Conservation (phyloP, 805 yeast species). For the Metschnikowia kofuensis region DNA sequence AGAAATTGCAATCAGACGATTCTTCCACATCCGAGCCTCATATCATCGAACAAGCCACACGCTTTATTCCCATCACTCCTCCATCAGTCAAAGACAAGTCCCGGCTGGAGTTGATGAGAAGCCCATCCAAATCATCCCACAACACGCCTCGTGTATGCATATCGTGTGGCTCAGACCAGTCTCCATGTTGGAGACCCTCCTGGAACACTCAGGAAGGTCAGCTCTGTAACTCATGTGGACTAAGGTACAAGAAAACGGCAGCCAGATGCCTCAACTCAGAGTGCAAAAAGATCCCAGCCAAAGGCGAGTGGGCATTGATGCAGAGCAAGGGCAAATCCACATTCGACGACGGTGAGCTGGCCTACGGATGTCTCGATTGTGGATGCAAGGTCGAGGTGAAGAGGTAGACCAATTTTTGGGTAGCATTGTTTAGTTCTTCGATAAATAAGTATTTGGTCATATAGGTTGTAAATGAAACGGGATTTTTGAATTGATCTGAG, state of each 20-base stretch:
- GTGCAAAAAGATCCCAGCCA: constrained; percentile 91
- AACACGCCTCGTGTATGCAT: constrained; percentile 62
- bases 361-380: constrained; percentile 42
- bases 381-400: constrained; percentile 42
- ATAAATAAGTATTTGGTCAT: too few species aligned
- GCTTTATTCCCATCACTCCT: constrained; percentile 42
- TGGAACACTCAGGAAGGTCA: constrained; percentile 94
- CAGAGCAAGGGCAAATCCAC: constrained; percentile 56
- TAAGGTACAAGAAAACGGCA: constrained; percentile 89
- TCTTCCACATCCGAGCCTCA: not conserved
- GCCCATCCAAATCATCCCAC: constrained; percentile 28
- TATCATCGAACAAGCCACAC: not conserved
- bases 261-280: constrained; percentile 76
- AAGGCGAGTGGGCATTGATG: constrained; percentile 92
- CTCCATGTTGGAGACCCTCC: constrained; percentile 98
- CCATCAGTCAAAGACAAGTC: constrained; percentile 33
- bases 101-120: constrained; percentile 29
- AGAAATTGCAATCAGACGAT: not conserved
- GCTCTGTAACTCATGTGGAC: constrained; percentile 93
- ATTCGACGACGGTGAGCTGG: constrained; percentile 40
- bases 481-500: not conserved
- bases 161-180: constrained; percentile 85
- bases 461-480: not conserved
- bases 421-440: not conserved
- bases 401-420: constrained; percentile 10